A percentile compares a stretch with the other conserved stretches of the same genome.
These are phyloP conservation scores for Wickerhamiella azyma DNA, from an alignment of 805 yeast genomes.

Conservation along the genomic window DNA sequence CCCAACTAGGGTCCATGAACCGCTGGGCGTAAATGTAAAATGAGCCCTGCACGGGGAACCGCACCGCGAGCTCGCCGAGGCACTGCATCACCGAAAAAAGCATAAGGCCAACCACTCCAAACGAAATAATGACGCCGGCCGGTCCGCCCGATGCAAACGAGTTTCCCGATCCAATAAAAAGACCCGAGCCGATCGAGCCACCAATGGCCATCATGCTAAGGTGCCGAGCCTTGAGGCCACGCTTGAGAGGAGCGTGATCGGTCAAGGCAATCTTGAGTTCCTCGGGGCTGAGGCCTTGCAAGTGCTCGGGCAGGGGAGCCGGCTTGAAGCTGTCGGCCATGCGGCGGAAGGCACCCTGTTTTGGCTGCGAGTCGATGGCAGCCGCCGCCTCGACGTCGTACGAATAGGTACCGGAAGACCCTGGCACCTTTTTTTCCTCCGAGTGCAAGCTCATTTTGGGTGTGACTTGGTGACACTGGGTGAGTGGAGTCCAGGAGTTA, in stretches of 20 bases:
- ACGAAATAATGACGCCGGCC: conserved; percentile 48
- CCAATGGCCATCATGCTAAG: conserved; percentile 43
- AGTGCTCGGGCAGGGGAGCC: conserved; percentile 24
- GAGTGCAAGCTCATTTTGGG: background rate
- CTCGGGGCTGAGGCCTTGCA: conserved; percentile 23
- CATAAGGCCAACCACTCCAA: conserved; percentile 46
- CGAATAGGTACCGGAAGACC: background rate
- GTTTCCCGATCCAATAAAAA: conserved; percentile 41
- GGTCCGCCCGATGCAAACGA: conserved; percentile 38
- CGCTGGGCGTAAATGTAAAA: conserved; percentile 44
- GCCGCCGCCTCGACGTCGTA: conserved; percentile 5
- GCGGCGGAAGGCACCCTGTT: background rate
- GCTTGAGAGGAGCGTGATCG: conserved; percentile 44
- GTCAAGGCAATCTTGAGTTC: conserved; percentile 29
- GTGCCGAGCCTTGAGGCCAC: conserved; percentile 28
- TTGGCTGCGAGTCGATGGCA: background rate
- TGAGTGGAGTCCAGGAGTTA: background rate
- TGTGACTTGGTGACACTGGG: background rate
- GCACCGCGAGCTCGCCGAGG: conserved; percentile 57
- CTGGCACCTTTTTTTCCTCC: background rate
- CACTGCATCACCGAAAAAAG: conserved; percentile 51
- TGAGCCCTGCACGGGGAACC: conserved; percentile 48
- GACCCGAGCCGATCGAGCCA: conserved; percentile 72
- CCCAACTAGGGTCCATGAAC: conserved; percentile 47
- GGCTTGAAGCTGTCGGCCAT: conserved; percentile 12